Evolutionary conservation across 2,329 filamentous ascomycete species (phyloP).

Genomic region (Aspergillus sp.): DNA sequence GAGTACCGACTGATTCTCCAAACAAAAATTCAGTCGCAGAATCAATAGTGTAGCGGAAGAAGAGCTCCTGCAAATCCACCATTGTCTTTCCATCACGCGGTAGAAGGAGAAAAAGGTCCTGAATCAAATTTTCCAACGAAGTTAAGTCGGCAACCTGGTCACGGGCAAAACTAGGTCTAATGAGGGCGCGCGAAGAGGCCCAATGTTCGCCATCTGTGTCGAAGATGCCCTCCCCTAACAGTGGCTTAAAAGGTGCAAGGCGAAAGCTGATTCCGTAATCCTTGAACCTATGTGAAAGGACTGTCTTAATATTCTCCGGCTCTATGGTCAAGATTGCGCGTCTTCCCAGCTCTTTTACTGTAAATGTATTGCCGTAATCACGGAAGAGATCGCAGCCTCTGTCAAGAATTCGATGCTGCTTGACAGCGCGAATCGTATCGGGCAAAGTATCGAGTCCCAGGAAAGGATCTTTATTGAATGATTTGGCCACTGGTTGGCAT

Average conservation of each 20-base stretch:
- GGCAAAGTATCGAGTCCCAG: constrained; percentile 14
- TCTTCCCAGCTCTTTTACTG: constrained; percentile 2
- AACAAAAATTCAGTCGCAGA: constrained; percentile 82
- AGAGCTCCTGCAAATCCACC: constrained; percentile 25
- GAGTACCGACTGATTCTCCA: constrained; percentile 53
- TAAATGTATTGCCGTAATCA: constrained; percentile 21
- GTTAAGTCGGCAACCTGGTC: constrained; percentile 25
- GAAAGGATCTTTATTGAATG: constrained; percentile 8
- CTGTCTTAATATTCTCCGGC: constrained; percentile 57
- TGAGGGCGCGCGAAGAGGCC: constrained; percentile 53
- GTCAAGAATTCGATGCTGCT: constrained; percentile 12
- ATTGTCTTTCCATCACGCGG: constrained; percentile 23
- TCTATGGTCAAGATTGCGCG: constrained; percentile 45
- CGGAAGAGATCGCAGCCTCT: constrained; percentile 7
- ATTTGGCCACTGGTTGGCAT: constrained; percentile 10
- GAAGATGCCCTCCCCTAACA: constrained; percentile 60
- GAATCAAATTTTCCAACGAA: constrained; percentile 25
- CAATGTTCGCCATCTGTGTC: constrained; percentile 53
- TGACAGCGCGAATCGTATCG: constrained; percentile 2
- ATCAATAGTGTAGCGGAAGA: constrained; percentile 63
- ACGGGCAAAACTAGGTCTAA: constrained; percentile 45
- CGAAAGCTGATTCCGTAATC: constrained; percentile 54
- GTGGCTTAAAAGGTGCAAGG: constrained; percentile 44
- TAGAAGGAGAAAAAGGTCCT: constrained; percentile 20
- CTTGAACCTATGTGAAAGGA: constrained; percentile 57